phyloP scores from a whole-genome alignment of 129 eudicot species.

The Flaveria ramosissima region DNA sequence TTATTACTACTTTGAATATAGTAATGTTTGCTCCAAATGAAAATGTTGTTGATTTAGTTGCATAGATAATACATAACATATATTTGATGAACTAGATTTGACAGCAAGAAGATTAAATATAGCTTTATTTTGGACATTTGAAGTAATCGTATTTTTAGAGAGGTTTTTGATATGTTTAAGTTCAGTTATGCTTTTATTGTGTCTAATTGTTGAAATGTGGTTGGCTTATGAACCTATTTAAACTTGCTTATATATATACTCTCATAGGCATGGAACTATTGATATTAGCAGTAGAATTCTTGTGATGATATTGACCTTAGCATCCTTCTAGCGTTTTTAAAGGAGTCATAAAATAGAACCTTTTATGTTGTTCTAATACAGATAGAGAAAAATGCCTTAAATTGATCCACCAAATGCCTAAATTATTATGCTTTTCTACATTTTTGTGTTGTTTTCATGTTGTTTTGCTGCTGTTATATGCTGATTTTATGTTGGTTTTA shows the following conservation, averaged over 20 bases:
- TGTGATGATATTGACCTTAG: no score
- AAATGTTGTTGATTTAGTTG: not conserved
- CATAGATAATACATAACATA: not conserved
- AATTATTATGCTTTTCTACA: no score
- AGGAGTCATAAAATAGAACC: no score
- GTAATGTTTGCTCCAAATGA: not conserved
- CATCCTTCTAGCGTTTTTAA: no score
- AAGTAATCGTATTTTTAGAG: not conserved
- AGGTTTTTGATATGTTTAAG: not conserved
- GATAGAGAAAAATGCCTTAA: no score
- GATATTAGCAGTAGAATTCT: no score
- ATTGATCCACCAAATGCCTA: no score
- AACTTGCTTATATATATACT: not conserved
- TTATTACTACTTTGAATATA: no score
- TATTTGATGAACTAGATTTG: constrained; percentile 18
- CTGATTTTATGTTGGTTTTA: no score
- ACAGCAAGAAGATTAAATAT: constrained; percentile 4
- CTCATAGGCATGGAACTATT: not conserved
- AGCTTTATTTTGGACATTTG: constrained; percentile 9
- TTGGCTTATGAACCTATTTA: not conserved
- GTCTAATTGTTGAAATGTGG: not conserved
- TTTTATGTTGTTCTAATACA: no score
- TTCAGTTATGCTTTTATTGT: constrained; percentile 5
- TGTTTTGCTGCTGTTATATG: no score
- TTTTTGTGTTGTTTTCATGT: no score